Evolutionary conservation across 1,139 yeast genomes (phyloP).

Genomic region (Arxiozyma bovina): DNA sequence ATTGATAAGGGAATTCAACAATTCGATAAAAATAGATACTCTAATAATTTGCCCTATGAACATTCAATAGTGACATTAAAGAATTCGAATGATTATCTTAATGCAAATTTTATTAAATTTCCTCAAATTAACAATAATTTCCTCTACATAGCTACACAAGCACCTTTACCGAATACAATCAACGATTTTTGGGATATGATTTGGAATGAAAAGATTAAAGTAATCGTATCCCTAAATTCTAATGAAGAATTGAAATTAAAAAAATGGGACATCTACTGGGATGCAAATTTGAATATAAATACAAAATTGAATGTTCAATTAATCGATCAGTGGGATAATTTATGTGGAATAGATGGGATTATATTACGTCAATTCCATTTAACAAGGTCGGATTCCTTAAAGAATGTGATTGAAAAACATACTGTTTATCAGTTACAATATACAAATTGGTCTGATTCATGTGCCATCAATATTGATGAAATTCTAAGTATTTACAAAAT

Average conservation of each 20-base stretch:
- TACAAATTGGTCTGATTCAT: slow-evolving; percentile 76
- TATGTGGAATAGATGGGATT: slow-evolving; percentile 27
- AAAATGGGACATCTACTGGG: slow-evolving; percentile 54
- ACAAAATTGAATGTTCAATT: slow-evolving; percentile 23
- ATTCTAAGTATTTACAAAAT: slow-evolving; percentile 19
- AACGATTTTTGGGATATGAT: slow-evolving; percentile 78
- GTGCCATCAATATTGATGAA: slow-evolving; percentile 52
- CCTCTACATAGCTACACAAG: slow-evolving; percentile 75
- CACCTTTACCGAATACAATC: slow-evolving; percentile 68
- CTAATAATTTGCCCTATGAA: slow-evolving; percentile 75
- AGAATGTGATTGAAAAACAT: slow-evolving; percentile 26
- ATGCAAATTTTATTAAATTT: slow-evolving; percentile 48
- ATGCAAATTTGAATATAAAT: slow-evolving; percentile 17
- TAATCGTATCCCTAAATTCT: slow-evolving; percentile 64
- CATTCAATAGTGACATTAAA: slow-evolving; percentile 65
- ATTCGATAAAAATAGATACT: slow-evolving; percentile 67
- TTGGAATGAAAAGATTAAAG: slow-evolving; percentile 49
- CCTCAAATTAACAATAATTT: slow-evolving; percentile 31
- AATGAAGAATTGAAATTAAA: slow-evolving; percentile 43
- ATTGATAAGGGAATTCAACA: slow-evolving; percentile 61
- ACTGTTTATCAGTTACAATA: slow-evolving; percentile 59
- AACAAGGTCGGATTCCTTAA: slow-evolving; percentile 7
- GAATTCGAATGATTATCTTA: slow-evolving; percentile 36
- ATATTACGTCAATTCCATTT: slow-evolving; percentile 29
- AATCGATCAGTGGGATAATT: slow-evolving; percentile 26